These are phyloP conservation scores for Mycena sanguinolenta DNA, from an alignment of 768 basidiomycete species.

Conservation along the genomic window DNA sequence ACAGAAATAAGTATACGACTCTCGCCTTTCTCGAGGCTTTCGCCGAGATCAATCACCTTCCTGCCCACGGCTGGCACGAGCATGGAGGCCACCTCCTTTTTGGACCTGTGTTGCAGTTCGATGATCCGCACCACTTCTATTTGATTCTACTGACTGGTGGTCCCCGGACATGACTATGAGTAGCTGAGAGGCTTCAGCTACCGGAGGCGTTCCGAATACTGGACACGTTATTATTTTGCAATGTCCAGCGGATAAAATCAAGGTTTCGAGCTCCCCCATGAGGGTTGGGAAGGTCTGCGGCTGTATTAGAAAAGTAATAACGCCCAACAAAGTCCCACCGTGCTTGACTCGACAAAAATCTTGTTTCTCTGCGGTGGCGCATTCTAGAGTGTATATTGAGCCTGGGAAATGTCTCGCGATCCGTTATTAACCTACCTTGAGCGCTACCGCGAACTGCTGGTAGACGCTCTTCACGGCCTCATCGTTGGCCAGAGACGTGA, in stretches of 20 bases:
- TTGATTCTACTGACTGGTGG: not conserved
- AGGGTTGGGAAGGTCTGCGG: not conserved
- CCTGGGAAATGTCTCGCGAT: not conserved
- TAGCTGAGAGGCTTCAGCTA: not conserved
- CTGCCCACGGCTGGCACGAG: not conserved
- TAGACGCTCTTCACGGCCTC: constrained; percentile 3
- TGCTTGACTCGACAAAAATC: constrained; percentile 1
- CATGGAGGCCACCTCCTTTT: not conserved
- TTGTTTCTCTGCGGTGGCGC: not conserved
- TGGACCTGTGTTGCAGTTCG: not conserved
- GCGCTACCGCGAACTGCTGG: not conserved
- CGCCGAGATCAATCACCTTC: constrained; percentile 1
- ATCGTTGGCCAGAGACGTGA: not conserved
- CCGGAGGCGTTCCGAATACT: not conserved
- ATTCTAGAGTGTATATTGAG: not conserved
- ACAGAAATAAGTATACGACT: not conserved
- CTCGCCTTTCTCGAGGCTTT: not conserved
- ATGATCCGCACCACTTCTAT: not conserved
- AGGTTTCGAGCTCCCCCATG: not conserved
- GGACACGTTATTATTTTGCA: not conserved
- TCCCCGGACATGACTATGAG: not conserved
- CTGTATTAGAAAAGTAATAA: not conserved
- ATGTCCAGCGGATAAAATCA: not conserved
- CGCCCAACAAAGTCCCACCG: not conserved
- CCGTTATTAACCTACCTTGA: not conserved